Evolutionary conservation across 2,329 filamentous ascomycete genomes (phyloP).

Genomic region (Mycosphaerella sp.): DNA sequence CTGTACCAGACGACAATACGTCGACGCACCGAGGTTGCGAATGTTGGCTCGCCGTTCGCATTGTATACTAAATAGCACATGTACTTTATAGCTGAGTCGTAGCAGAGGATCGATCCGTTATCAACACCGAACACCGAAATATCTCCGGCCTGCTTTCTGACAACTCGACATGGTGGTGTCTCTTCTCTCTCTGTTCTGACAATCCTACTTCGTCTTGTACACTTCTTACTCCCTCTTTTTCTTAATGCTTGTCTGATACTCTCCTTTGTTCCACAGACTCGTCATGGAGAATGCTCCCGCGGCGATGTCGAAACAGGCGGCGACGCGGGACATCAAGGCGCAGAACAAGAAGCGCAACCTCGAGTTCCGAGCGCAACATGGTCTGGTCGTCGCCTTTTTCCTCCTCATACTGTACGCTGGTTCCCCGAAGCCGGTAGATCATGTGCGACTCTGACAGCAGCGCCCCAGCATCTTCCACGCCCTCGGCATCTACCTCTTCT

Average conservation of each 20-base stretch:
- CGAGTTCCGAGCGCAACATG: conserved; percentile 50
- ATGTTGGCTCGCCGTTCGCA: too few species aligned
- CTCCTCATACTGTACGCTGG: conserved; percentile 53
- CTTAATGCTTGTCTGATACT: conserved; percentile 9
- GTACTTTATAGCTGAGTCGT: too few species aligned
- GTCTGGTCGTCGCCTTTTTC: conserved; percentile 59
- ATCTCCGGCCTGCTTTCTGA: not conserved
- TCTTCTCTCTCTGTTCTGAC: not conserved
- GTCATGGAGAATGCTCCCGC: conserved; percentile 19
- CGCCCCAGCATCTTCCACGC: conserved; percentile 59
- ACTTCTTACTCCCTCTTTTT: not conserved
- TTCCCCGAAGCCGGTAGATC: not conserved
- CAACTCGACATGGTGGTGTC: too few species aligned
- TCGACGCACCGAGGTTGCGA: not conserved
- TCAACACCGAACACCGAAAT: too few species aligned
- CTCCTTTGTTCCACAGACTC: conserved; percentile 6
- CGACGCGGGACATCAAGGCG: conserved; percentile 25
- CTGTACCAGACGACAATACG: not conserved
- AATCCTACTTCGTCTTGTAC: not conserved
- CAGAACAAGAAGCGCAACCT: conserved; percentile 40
- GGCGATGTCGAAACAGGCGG: conserved; percentile 4
- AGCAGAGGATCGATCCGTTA: too few species aligned
- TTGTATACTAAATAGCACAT: too few species aligned
- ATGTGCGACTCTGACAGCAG: conserved; percentile 6
- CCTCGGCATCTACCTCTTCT: conserved; percentile 84